Conservation (phyloP, 768 basidiomycete genomes). For the Pluteus cervinus region DNA sequence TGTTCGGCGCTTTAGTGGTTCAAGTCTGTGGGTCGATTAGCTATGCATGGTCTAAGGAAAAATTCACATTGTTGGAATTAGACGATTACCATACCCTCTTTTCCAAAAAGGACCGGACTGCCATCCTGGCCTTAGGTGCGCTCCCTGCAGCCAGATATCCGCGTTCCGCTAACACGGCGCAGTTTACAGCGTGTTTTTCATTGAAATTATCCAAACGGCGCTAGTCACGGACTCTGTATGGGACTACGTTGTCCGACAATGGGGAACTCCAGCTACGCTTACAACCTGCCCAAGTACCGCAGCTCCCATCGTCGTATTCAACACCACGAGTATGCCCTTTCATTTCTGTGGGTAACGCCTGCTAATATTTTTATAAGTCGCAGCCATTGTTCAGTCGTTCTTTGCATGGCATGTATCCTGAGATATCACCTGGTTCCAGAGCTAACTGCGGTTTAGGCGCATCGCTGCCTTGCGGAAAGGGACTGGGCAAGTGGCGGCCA, state of each 20-base stretch:
- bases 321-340: background rate
- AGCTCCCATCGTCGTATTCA: constrained; percentile 2
- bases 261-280: constrained; percentile 1
- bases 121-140: constrained; percentile 1
- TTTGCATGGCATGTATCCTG: constrained; percentile 4
- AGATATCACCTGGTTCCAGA: too few relatives aligned
- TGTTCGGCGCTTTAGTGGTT: constrained; percentile 4
- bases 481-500: background rate
- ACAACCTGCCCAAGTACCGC: constrained; percentile 5
- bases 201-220: constrained; percentile 4
- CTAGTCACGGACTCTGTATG: constrained; percentile 5
- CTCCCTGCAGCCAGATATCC: too few relatives aligned
- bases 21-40: constrained; percentile 2
- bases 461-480: too few relatives aligned
- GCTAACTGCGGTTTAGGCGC: too few relatives aligned
- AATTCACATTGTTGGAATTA: background rate
- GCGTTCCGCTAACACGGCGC: background rate
- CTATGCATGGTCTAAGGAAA: background rate
- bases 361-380: background rate
- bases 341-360: background rate
- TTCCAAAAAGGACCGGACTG: constrained; percentile 2
- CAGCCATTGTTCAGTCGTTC: constrained; percentile 3
- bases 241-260: constrained; percentile 1
- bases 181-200: constrained; percentile 6
- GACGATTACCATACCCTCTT: constrained; percentile 5